Base-by-base conservation (phyloP, 2,329 filamentous ascomycete genomes). In the Taxawa tesnikishii region DNA sequence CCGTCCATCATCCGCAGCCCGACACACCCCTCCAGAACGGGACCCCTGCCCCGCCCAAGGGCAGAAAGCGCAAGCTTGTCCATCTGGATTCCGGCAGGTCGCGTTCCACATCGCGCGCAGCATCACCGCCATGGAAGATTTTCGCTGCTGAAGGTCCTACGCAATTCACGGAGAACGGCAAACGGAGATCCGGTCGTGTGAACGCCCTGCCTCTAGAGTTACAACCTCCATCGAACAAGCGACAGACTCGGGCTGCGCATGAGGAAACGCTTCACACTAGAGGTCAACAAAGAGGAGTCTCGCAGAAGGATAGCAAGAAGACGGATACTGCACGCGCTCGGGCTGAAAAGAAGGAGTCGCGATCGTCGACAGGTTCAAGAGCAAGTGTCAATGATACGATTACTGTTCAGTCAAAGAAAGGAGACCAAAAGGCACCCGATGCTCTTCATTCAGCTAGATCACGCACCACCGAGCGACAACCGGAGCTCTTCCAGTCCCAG, bases 81-180 rank as follows among this genome's bases (percentile, higher is more conserved):
- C 53, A 59, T 40, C 38, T 47, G 33, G 48, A 49, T 6, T 26
- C 29, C 11, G 46, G 47, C 29, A 45, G 48, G 30, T 34, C 33
- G 7, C 53, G 51, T 32, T 52, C 54, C 12, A 25, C 31, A 14
- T 40, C 40, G 15, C 33, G 36, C 6, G 35, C 40, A 6, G 28
- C 31, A 25, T 37, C 41, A 24, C 90, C 90, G 43, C 90, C 90
- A 14, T 98, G 90, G 90, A 96, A 90, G 63, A 83, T 75, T 49
- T 71, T 82, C 40, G 71, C 71, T 37, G 83, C 81, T 25, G 82
- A 93, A 16, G 90, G 90, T 0, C 90, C 90, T 14, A 90, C 88
- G 3, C 80, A 82, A 1, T 87, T 92, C 52, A 71, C 80, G 28
- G 64, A 69, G 38, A 65, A 73, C 51, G 74, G 74, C 24, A 65